These are phyloP conservation scores for Leccinum insolens DNA, from an alignment of 1,284 basidiomycete species.

Conservation along the genomic window DNA sequence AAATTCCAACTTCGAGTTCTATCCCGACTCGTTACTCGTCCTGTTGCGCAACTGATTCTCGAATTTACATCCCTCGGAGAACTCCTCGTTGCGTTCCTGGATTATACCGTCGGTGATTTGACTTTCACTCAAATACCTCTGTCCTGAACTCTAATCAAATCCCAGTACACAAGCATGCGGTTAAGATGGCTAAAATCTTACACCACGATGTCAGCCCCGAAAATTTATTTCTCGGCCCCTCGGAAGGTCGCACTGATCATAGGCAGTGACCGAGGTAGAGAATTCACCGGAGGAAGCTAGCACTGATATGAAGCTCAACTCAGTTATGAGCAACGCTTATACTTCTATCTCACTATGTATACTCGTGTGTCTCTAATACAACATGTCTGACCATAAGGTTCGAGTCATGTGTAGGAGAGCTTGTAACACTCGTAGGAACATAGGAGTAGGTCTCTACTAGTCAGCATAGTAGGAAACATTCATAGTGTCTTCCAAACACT, in stretches of 20 bases:
- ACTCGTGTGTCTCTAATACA: too few relatives aligned
- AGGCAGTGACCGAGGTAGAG: too few relatives aligned
- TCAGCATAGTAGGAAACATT: too few relatives aligned
- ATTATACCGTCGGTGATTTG: conserved; percentile 2
- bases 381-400: too few relatives aligned
- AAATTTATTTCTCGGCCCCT: neutral
- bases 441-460: too few relatives aligned
- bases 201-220: neutral
- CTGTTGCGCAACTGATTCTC: neutral
- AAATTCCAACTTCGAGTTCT: conserved; percentile 1
- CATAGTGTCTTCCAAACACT: too few relatives aligned
- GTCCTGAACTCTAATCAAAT: neutral
- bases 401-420: too few relatives aligned
- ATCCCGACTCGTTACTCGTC: neutral
- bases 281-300: too few relatives aligned
- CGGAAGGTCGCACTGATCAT: neutral
- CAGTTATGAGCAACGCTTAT: too few relatives aligned
- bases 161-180: neutral
- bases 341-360: too few relatives aligned
- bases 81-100: neutral
- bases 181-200: neutral
- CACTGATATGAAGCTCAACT: too few relatives aligned
- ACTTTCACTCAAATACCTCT: neutral
- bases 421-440: too few relatives aligned
- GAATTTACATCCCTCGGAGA: conserved; percentile 2